These are phyloP conservation scores for Calocybe indica DNA, from an alignment of 768 basidiomycete genomes.

Conservation along the genomic window DNA sequence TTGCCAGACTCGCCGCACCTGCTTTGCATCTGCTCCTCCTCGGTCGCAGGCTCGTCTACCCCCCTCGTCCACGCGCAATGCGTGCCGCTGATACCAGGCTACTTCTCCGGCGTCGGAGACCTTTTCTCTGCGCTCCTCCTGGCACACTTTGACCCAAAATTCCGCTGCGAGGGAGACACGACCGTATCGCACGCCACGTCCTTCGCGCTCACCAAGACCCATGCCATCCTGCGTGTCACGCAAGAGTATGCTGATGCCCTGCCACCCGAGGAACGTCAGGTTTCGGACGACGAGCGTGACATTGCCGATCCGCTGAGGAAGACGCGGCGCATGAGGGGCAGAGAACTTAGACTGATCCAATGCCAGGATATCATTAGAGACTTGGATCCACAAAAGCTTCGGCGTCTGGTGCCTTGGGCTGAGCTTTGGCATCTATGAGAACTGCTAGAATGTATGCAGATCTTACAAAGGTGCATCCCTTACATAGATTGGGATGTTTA, in stretches of 20 bases:
- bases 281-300: slow-evolving; percentile 79
- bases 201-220: slow-evolving; percentile 67
- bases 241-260: slow-evolving; percentile 48
- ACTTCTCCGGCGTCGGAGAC: slow-evolving; percentile 96
- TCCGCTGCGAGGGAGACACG: slow-evolving; percentile 11
- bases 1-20: slow-evolving; percentile 42
- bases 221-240: slow-evolving; percentile 64
- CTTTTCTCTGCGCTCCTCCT: slow-evolving; percentile 91
- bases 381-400: no score
- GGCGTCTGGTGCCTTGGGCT: no score
- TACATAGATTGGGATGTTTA: no score
- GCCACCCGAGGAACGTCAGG: slow-evolving; percentile 51
- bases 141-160: slow-evolving; percentile 56
- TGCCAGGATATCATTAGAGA: slow-evolving; percentile 63
- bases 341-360: slow-evolving; percentile 83
- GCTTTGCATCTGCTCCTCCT: slow-evolving; percentile 75
- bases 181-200: slow-evolving; percentile 58
- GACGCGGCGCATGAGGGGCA: slow-evolving; percentile 69
- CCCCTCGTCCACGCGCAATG: slow-evolving; percentile 56
- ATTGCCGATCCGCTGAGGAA: slow-evolving; percentile 54
- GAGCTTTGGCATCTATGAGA: no score
- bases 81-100: slow-evolving; percentile 79
- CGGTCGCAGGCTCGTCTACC: slow-evolving; percentile 15
- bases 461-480: no score
- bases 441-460: no score